Conservation (phyloP, 345 rosid species). For the Nasturtium officinale region DNA sequence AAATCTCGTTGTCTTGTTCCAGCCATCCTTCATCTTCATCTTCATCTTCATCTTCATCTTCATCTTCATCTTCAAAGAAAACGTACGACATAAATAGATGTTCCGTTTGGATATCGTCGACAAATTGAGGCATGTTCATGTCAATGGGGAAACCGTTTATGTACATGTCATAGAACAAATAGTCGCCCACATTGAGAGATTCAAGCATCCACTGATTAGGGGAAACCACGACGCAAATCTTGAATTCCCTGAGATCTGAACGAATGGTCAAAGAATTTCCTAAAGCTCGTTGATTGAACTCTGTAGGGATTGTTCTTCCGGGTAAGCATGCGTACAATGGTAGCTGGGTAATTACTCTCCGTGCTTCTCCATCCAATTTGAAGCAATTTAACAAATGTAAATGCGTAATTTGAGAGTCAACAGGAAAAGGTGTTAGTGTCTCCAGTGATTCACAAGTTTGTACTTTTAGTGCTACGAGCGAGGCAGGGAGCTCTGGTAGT, state of each 20-base stretch:
- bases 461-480: rapidly evolving
- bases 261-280: background rate
- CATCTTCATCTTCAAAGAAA: background rate
- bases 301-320: background rate
- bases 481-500: background rate
- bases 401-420: no score
- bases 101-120: background rate
- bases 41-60: background rate
- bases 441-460: background rate
- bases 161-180: background rate
- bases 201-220: background rate
- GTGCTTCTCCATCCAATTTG: background rate
- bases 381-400: no score
- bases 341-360: background rate
- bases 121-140: background rate
- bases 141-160: background rate
- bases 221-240: background rate
- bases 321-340: background rate
- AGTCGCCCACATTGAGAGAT: background rate
- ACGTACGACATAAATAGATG: background rate
- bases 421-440: background rate
- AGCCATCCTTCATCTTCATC: background rate
- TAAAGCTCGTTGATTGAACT: background rate
- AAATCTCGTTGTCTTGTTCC: background rate
- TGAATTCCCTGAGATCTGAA: rapidly evolving